Base-by-base conservation (phyloP, 2,329 filamentous ascomycete species). In the Talaromyces piceae region DNA sequence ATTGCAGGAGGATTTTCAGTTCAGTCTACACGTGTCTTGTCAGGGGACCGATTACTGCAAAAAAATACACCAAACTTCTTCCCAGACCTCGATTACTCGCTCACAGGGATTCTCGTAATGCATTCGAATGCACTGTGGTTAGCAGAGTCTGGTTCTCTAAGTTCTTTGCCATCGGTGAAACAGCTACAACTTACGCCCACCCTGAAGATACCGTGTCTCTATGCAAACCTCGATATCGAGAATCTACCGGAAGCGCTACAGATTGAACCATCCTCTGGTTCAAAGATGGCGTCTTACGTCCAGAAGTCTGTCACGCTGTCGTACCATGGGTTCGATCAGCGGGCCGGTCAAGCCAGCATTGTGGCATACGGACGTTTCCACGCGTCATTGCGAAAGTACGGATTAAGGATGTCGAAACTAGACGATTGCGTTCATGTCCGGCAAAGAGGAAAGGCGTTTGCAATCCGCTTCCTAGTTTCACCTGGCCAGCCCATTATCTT, bases 281-380 rank as follows among this genome's bases (percentile, higher is more conserved):
- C 61, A 13, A 59, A 58, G 20, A 63, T 52, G 31, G 63, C 60
- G 48, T 54, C 59, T 27, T 59, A 64, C 28, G 52, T 72, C 6
- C 64, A 62, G 45, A 61, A 67, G 28, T 68, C 67, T 6, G 50
- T 73, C 52, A 62, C 64, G 22, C 59, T 73, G 28, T 61, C 63
- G 13, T 73, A 69, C 51, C 59, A 66, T 49, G 69, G 70, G 33
- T 59, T 71, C 22, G 67, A 72, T 52, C 58, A 54, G 39, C 58
- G 57, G 28, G 63, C 57, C 18, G 61, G 65, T n/a, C 57, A 54
- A 45, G 65, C 61, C 28, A 64, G 66, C 20, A 54, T 71, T 9
- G 59, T 71, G 44, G 69, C 66, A 5, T 62, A 68, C 49, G 69
- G 70, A 30, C 62, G 57, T 41, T 56, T 72, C 23, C 56, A 51